A percentile compares a stretch with the other conserved stretches of the same genome.
These are phyloP conservation scores for Tylopilus felleus DNA, from an alignment of 768 basidiomycete species.

Conservation along the genomic window DNA sequence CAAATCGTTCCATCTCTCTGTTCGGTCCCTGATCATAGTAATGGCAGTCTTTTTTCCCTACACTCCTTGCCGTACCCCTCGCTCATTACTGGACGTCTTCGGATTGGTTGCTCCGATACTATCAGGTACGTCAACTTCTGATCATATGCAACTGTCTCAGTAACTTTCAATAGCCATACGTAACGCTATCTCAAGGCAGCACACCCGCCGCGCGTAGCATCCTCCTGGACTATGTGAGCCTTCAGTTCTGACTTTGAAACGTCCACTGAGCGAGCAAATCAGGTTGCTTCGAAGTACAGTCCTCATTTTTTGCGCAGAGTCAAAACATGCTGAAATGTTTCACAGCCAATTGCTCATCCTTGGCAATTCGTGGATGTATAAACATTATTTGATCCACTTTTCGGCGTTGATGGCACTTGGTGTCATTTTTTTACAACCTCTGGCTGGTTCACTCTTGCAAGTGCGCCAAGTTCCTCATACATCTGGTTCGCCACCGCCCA, in stretches of 20 bases:
- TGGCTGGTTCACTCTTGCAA: slow-evolving; percentile 43
- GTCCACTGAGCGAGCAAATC: slow-evolving; percentile 1
- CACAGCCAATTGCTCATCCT: slow-evolving; percentile 43
- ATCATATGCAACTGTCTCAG: neutral
- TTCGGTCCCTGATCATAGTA: neutral
- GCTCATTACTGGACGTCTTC: slow-evolving; percentile 47
- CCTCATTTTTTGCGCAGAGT: neutral
- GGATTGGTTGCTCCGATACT: slow-evolving; percentile 54
- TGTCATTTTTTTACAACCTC: slow-evolving; percentile 52
- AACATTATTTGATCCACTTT: slow-evolving; percentile 51
- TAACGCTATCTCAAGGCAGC: slow-evolving; percentile 50
- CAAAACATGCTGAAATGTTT: slow-evolving; percentile 3
- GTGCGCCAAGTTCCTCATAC: slow-evolving; percentile 19
- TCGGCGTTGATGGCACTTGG: slow-evolving; percentile 48
- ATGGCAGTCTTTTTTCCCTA: slow-evolving; percentile 57
- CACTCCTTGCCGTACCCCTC: slow-evolving; percentile 47
- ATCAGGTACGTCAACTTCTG: slow-evolving; percentile 44
- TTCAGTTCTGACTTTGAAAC: neutral
- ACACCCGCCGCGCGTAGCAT: slow-evolving; percentile 56
- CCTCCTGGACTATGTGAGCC: slow-evolving; percentile 62
- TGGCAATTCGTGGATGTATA: slow-evolving; percentile 46
- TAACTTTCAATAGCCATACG: slow-evolving; percentile 49
- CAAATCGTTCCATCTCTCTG: neutral
- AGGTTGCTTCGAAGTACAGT: slow-evolving; percentile 46
- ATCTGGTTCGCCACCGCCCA: slow-evolving; percentile 2